phyloP scores from a whole-genome alignment of 306 rosid genomes.

The Castanospermum australe region DNA sequence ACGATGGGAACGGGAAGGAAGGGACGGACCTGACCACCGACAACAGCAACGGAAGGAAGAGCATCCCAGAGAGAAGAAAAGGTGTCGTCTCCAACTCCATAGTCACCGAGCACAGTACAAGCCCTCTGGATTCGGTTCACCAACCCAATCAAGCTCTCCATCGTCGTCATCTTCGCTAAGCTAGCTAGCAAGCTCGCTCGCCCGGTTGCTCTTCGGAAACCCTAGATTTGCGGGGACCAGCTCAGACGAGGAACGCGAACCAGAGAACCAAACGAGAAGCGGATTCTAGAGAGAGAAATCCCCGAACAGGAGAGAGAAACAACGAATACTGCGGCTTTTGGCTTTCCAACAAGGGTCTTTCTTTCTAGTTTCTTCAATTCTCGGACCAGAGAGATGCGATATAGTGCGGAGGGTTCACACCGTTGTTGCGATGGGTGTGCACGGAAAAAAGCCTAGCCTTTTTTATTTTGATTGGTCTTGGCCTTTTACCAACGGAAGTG shows the following conservation, averaged over 20 bases:
- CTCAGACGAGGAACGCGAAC: neutral
- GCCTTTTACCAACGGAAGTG: too few species aligned
- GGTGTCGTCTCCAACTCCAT: slow-evolving; percentile 74
- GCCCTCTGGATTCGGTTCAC: slow-evolving; percentile 93
- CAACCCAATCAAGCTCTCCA: slow-evolving; percentile 99
- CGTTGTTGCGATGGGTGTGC: neutral
- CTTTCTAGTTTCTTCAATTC: too few species aligned
- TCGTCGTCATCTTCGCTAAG: slow-evolving; percentile 59
- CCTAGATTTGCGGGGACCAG: slow-evolving; percentile 28
- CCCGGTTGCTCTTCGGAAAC: too few species aligned
- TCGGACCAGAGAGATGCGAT: neutral
- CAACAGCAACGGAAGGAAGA: slow-evolving; percentile 93
- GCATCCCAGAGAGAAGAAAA: slow-evolving; percentile 96
- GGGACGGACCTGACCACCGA: slow-evolving; percentile 85
- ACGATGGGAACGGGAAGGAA: neutral
- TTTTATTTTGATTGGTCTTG: too few species aligned
- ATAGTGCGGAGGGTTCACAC: neutral
- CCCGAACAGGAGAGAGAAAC: neutral
- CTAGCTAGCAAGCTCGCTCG: too few species aligned
- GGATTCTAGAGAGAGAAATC: neutral
- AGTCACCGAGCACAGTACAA: slow-evolving; percentile 95
- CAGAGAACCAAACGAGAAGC: neutral
- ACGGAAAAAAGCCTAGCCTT: too few species aligned
- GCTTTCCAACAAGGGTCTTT: too few species aligned
- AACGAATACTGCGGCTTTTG: too few species aligned